Evolutionary conservation across 2,329 filamentous ascomycete genomes (phyloP).

Genomic region (Colletotrichum sp.): DNA sequence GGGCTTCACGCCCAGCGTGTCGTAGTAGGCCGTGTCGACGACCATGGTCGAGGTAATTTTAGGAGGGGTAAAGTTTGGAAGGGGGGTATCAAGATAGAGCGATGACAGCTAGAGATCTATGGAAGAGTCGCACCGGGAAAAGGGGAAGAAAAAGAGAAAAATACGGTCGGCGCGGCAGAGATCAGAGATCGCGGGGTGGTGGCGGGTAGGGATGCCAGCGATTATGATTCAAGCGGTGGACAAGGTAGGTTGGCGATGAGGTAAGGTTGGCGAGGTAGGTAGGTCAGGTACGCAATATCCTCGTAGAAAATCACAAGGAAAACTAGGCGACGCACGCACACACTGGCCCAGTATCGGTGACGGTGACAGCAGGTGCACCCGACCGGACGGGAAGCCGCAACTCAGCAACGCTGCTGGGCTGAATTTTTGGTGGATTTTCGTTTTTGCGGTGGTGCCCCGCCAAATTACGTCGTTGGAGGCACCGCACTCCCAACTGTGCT

Average conservation of each 20-base stretch:
- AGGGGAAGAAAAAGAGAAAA: background rate
- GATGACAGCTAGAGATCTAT: background rate
- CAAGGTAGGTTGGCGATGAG: background rate
- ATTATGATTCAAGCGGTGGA: background rate
- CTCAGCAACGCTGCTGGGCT: background rate
- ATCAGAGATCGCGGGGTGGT: background rate
- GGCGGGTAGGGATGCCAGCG: background rate
- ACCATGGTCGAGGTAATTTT: conserved; percentile 66
- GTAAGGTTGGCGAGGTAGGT: background rate
- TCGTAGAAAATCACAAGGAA: background rate
- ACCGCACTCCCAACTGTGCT: background rate
- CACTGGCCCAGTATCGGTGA: background rate
- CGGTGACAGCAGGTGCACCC: background rate
- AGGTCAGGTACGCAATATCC: background rate
- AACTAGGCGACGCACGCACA: background rate
- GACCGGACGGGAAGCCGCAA: background rate
- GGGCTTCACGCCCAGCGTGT: conserved; percentile 82
- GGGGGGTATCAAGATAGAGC: background rate
- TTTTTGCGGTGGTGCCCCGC: conserved; percentile 24
- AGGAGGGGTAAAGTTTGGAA: background rate
- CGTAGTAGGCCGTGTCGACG: conserved; percentile 87
- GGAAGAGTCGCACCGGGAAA: background rate
- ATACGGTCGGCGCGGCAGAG: background rate
- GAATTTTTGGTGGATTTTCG: conserved; percentile 14
- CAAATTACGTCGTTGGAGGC: conserved; percentile 23